These are phyloP conservation scores for Heliamphora pulchella DNA, from an alignment of 179 eudicot genomes.

Conservation along the genomic window DNA sequence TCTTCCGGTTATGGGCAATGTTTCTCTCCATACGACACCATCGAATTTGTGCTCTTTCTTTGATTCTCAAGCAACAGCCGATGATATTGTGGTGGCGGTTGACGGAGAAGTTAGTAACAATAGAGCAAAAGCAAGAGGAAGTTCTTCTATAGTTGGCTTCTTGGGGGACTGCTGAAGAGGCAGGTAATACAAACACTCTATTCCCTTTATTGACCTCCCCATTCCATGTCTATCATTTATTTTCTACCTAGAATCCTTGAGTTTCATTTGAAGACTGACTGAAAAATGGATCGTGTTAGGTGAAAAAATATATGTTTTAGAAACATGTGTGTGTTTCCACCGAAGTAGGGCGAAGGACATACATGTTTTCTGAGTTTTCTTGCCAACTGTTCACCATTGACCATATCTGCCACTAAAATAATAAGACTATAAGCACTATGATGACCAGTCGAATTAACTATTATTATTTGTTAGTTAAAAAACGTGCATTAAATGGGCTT, in stretches of 20 bases:
- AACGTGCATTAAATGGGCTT: not conserved
- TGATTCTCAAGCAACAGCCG: not conserved
- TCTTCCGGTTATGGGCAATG: not conserved
- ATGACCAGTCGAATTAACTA: not conserved
- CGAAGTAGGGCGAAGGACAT: too few relatives aligned
- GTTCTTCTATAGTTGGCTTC: not conserved
- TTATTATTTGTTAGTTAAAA: not conserved
- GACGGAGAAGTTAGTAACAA: not conserved
- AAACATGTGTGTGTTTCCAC: too few relatives aligned
- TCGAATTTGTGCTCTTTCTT: not conserved
- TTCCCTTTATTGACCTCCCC: not conserved
- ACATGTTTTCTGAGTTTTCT: too few relatives aligned
- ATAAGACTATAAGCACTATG: not conserved
- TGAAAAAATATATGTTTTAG: too few relatives aligned
- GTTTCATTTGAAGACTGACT: not conserved
- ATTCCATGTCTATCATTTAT: not conserved
- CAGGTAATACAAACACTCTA: not conserved
- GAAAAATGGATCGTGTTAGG: too few relatives aligned
- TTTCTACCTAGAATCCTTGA: not conserved
- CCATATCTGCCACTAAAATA: too few relatives aligned
- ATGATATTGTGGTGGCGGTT: not conserved
- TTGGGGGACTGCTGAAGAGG: not conserved
- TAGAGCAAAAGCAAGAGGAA: conserved; percentile 8
- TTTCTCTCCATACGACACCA: not conserved
- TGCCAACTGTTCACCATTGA: too few relatives aligned